Conservation (phyloP, 2,329 filamentous ascomycete species). For the Aspergillus thermomutatus region DNA sequence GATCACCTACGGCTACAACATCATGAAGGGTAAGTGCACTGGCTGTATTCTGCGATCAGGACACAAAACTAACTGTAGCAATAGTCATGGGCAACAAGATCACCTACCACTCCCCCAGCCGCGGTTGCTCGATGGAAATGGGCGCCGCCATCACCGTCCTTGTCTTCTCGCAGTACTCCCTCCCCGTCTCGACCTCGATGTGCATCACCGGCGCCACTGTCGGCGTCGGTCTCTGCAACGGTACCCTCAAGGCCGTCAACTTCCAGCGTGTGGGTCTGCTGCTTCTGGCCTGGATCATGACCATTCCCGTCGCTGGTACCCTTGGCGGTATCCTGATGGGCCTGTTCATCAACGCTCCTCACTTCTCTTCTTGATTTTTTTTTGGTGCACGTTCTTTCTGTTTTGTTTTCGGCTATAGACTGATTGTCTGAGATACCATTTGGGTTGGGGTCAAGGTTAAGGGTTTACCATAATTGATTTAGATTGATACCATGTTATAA, state of each 20-base stretch:
- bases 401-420: neutral
- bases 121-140: slow-evolving; percentile 72
- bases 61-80: slow-evolving; percentile 15
- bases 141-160: slow-evolving; percentile 74
- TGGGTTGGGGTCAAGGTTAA: neutral
- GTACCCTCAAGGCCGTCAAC: slow-evolving; percentile 69
- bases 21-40: slow-evolving; percentile 65
- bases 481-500: neutral
- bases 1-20: slow-evolving; percentile 76
- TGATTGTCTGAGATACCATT: neutral
- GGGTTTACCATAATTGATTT: neutral
- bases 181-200: slow-evolving; percentile 74
- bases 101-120: slow-evolving; percentile 62
- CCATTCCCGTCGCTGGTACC: slow-evolving; percentile 60
- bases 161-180: slow-evolving; percentile 69
- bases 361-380: slow-evolving; percentile 39
- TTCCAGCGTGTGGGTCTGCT: slow-evolving; percentile 69
- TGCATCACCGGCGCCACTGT: slow-evolving; percentile 78
- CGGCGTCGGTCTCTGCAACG: slow-evolving; percentile 75
- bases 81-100: slow-evolving; percentile 78
- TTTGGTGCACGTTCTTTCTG: neutral
- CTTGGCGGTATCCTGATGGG: slow-evolving; percentile 54
- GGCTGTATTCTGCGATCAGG: neutral
- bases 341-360: slow-evolving; percentile 57
- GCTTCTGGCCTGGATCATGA: slow-evolving; percentile 64